Evolutionary conservation across 805 yeast species (phyloP), one percentile per base, ranked within the genome.

Genomic region (Candida dajiaensis): DNA sequence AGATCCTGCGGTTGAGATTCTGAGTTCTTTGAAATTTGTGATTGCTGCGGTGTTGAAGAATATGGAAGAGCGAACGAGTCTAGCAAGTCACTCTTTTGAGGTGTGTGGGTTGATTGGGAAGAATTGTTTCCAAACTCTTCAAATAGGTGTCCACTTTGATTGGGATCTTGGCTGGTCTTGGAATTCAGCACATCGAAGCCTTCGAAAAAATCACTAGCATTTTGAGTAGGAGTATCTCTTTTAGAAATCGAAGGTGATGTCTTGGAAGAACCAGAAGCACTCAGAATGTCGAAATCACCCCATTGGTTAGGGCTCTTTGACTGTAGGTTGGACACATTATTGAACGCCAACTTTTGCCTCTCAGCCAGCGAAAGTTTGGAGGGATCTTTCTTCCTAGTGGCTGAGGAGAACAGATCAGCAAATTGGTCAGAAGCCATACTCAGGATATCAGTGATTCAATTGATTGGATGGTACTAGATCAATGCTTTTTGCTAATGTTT

Each of bases 201-300:
- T 48, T 56, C 60, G 40, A 59, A 57, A 5, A 56, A 43, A 33
- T 51, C 54, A 18, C n/a, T 22, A 6, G 46, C 15, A 8, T 16
- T 18, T 6, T 35, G 6, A 6, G 28, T 11, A 10, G 38, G 37
- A n/a, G 40, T 25, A 3, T 35, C 13, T 12, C 7, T 40, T 2
- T 4, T 26, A 1, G 39, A 22, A 12, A n/a, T 21, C 4, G 8
- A 15, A 8, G 46, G 28, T 5, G 41, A 20, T 4, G 50, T 25
- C 12, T n/a, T 40, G 15, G 49, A 22, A 11, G 41, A 40, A 5
- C 38, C 35, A 0, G 55, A 38, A 12, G 40, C 42, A 12, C 53
- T 53, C 13, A 74, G 50, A n/a, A 68, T 41, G 50, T 71, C 77
- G 36, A 74, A 51, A 41, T 68, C 65, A 3, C 67, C 58, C 70